These are phyloP conservation scores for Psidium friedrichsthalianum DNA, from an alignment of 345 rosid species.

Conservation along the genomic window DNA sequence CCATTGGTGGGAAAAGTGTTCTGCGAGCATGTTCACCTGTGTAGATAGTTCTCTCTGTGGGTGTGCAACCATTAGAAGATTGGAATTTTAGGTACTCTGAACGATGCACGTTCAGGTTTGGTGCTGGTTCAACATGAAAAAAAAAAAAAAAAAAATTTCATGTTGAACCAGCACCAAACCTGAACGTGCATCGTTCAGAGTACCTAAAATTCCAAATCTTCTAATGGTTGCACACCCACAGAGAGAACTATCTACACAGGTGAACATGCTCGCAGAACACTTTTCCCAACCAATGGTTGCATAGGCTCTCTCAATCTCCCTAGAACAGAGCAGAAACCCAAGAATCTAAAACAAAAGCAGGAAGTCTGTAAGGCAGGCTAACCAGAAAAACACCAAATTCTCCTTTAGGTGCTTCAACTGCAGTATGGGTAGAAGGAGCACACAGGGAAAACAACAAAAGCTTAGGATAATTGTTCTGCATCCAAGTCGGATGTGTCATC, in stretches of 20 bases:
- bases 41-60: not conserved
- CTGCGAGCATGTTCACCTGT: not conserved
- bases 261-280: not conserved
- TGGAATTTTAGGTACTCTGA: not conserved
- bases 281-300: not conserved
- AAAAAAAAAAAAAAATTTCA: no score
- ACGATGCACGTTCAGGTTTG: not conserved
- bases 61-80: not conserved
- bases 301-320: not conserved
- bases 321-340: not conserved
- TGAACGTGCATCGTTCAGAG: not conserved
- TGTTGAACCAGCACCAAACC: not conserved
- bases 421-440: not conserved
- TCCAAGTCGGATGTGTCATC: not conserved
- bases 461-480: not conserved
- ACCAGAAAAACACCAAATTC: not conserved
- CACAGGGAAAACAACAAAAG: not conserved
- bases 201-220: not conserved
- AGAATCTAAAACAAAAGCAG: not conserved
- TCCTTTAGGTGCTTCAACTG: not conserved
- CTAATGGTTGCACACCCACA: not conserved
- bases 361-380: not conserved
- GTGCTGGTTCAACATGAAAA: not conserved
- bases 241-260: not conserved
- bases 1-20: not conserved